phyloP scores from a whole-genome alignment of 352 stramenopile genomes.

The Globisporangium alternatum region DNA sequence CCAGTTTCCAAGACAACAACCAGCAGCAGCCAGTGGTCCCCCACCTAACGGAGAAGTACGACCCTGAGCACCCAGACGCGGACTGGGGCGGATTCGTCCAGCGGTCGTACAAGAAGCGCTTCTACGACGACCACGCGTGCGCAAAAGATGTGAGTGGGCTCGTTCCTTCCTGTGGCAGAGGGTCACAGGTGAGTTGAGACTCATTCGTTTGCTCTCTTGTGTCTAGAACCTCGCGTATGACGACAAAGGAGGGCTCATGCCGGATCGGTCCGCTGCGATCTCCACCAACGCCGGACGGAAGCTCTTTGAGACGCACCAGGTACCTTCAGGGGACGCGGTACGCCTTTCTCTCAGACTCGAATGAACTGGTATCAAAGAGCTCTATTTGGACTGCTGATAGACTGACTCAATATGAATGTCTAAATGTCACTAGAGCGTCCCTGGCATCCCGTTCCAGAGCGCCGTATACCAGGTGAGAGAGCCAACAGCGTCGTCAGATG shows the following conservation, averaged over 20 bases:
- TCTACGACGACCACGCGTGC: constrained; percentile 35
- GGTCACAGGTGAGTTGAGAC: not conserved
- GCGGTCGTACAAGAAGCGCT: constrained; percentile 67
- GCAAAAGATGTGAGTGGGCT: constrained; percentile 38
- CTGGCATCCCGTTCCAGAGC: constrained; percentile 60
- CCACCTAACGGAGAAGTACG: constrained; percentile 63
- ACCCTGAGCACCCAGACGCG: constrained; percentile 67
- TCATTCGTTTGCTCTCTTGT: not conserved
- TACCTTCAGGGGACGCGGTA: constrained; percentile 29
- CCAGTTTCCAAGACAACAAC: constrained; percentile 10
- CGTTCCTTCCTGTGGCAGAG: not conserved
- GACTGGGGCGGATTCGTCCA: constrained; percentile 73
- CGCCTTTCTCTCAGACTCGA: not conserved
- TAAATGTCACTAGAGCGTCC: constrained; percentile 24
- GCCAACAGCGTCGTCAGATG: not conserved
- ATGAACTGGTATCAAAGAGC: not conserved
- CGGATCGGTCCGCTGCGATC: constrained; percentile 20
- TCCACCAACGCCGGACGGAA: constrained; percentile 37
- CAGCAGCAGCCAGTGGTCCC: constrained; percentile 30
- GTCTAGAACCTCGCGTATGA: constrained; percentile 50
- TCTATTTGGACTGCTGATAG: not conserved
- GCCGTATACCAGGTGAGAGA: constrained; percentile 54
- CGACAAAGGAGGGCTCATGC: constrained; percentile 57
- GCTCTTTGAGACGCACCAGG: constrained; percentile 54
- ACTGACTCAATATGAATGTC: not conserved